Base-by-base conservation (phyloP, 495 filamentous ascomycete species). In the Achaetomiella virescens region DNA sequence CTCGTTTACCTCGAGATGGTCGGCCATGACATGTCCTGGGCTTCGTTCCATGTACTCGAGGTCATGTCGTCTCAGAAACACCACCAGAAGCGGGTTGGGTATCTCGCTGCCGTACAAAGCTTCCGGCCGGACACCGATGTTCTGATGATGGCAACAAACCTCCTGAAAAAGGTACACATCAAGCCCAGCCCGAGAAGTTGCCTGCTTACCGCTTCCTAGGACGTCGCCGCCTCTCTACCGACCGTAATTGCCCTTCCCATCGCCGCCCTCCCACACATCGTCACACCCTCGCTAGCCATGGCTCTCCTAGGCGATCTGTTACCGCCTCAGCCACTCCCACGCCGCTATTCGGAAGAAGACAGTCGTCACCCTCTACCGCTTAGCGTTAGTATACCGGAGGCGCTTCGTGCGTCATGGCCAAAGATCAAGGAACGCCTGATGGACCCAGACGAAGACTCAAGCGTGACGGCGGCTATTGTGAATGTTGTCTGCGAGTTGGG, bases 1-100 rank as follows among this genome's bases (percentile, higher is more conserved):
- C 78, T 98, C 53, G 85, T 95, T 36, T 98, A 98, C 67, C 81
- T 98, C 57, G 93, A 98, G 69, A 98, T 98, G 93, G 90, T 96
- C 66, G 93, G 93, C 11, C 88, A 98, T 65, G 93, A 98, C 72
- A 98, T 98, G 93, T 97, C 93, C 0, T 98, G 93, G 93, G 93
- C 95, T 18, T 90, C 90, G 9, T 98, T 98, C 70, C 88, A 97
- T 69, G 93, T 97, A 12, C 84, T 98, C 31, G 93, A 98, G 72
- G 93, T 98, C 70, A 98, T 98, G 93, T 95, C 91, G 21, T 93
- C 89, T 6, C 71, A 85, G 15, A 97, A 96, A 70, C 96, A 96
- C 69, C 78, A 88, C 35, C 93, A 96, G 68, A 98, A 98, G 69
- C 76, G 93, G 56, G 89, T 96, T 40, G 93, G 91, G 24, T 98